Evolutionary conservation across 169 alveolate genomes (phyloP).

Genomic region (Eimeria praecox): DNA sequence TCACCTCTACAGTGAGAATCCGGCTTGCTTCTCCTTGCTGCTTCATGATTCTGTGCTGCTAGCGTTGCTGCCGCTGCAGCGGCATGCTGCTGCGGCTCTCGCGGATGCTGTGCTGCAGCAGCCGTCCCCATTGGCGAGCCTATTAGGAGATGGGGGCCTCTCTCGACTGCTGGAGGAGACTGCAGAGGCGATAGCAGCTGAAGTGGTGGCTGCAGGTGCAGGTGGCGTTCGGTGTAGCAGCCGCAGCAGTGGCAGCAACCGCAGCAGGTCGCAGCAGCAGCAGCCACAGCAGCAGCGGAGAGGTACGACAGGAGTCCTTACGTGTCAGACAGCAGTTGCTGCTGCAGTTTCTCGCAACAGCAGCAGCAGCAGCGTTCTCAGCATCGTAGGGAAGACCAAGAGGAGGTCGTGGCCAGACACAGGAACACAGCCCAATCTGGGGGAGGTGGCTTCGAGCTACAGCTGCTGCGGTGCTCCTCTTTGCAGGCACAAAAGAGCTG

Average conservation of each 20-base stretch:
- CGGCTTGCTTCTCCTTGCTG: slow-evolving; percentile 53
- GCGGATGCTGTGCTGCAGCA: slow-evolving; percentile 64
- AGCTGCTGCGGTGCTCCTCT: slow-evolving; percentile 60
- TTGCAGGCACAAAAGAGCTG: slow-evolving; percentile 50
- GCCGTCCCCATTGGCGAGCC: slow-evolving; percentile 30
- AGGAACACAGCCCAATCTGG: background rate
- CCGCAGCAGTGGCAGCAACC: slow-evolving; percentile 33
- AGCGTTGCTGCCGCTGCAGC: slow-evolving; percentile 72
- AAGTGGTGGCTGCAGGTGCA: slow-evolving; percentile 52
- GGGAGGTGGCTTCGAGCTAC: background rate
- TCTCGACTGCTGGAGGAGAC: slow-evolving; percentile 25
- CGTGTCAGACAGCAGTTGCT: background rate
- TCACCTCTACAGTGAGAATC: slow-evolving; percentile 46
- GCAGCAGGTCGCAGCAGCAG: slow-evolving; percentile 44
- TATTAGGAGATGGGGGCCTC: slow-evolving; percentile 28
- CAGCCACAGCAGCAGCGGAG: slow-evolving; percentile 39
- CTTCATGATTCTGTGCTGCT: slow-evolving; percentile 61
- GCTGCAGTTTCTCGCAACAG: background rate
- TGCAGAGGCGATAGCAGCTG: slow-evolving; percentile 53
- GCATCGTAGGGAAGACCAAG: background rate
- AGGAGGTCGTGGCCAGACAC: slow-evolving; percentile 28
- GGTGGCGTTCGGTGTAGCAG: background rate
- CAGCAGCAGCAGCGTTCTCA: slow-evolving; percentile 18
- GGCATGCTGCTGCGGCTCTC: slow-evolving; percentile 64
- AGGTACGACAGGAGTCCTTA: background rate